phyloP scores from a whole-genome alignment of 2,329 filamentous ascomycete genomes.

The Talaromyces sp. region DNA sequence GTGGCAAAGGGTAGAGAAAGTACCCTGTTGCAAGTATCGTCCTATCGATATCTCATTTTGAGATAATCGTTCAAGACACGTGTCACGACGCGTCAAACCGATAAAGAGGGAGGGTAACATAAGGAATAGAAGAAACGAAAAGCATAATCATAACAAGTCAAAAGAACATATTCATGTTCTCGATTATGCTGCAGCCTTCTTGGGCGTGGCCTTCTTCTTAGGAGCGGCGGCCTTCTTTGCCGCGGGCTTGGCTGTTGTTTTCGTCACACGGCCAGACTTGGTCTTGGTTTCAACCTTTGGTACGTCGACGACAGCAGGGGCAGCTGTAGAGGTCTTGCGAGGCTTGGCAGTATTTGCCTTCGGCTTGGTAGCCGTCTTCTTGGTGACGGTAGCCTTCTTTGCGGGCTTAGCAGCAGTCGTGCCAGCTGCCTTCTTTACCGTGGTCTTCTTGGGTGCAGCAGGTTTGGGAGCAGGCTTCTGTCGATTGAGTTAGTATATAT shows the following conservation, averaged over 20 bases:
- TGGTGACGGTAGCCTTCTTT: constrained; percentile 42
- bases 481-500: background rate
- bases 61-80: background rate
- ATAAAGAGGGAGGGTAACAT: background rate
- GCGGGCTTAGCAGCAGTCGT: constrained; percentile 40
- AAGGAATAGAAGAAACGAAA: background rate
- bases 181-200: constrained; percentile 15
- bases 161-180: background rate
- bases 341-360: constrained; percentile 52
- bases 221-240: constrained; percentile 41
- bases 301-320: constrained; percentile 64
- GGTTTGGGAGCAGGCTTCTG: constrained; percentile 42
- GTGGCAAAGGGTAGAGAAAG: background rate
- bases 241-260: constrained; percentile 40
- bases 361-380: constrained; percentile 49
- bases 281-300: constrained; percentile 70
- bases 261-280: constrained; percentile 73
- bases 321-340: constrained; percentile 48
- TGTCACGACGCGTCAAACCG: constrained; percentile 4
- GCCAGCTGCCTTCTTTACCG: constrained; percentile 48
- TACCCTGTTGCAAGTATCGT: background rate
- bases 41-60: background rate
- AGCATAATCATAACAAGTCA: constrained; percentile 2
- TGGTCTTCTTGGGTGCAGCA: constrained; percentile 45
- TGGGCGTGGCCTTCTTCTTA: constrained; percentile 39